These are phyloP conservation scores for Ophiostoma himal-ulmi DNA, from an alignment of 2,329 filamentous ascomycete species.

Conservation along the genomic window DNA sequence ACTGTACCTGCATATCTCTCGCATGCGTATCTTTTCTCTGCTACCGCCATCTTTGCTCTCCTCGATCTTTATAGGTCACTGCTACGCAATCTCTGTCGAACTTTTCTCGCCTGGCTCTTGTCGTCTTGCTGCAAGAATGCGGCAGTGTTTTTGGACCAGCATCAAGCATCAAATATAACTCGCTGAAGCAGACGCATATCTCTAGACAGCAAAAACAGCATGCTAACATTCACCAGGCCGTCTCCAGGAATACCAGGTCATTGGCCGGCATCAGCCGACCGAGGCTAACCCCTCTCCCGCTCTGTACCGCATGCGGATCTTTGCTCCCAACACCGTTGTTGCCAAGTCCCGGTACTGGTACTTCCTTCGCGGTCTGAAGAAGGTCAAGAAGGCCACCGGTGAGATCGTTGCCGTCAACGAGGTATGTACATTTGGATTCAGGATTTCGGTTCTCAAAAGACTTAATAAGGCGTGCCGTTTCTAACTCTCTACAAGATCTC, in stretches of 20 bases:
- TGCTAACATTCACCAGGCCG: slow-evolving; percentile 61
- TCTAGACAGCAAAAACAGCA: background rate
- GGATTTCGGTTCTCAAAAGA: background rate
- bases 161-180: background rate
- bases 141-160: background rate
- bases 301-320: slow-evolving; percentile 99
- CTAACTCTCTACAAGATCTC: slow-evolving; percentile 57
- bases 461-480: too few relatives aligned
- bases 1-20: background rate
- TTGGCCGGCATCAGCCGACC: slow-evolving; percentile 97
- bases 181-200: background rate
- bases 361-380: slow-evolving; percentile 97
- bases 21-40: background rate
- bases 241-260: slow-evolving; percentile 99
- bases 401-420: slow-evolving; percentile 97
- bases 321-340: slow-evolving; percentile 94
- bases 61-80: background rate
- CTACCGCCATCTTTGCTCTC: background rate
- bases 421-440: slow-evolving; percentile 50
- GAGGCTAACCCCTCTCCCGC: slow-evolving; percentile 95
- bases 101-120: background rate
- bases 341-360: slow-evolving; percentile 99
- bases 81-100: background rate
- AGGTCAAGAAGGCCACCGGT: slow-evolving; percentile 99
- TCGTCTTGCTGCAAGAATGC: background rate